phyloP scores from a whole-genome alignment of 2,329 filamentous ascomycete genomes.

The Rhynchosporium secalis region DNA sequence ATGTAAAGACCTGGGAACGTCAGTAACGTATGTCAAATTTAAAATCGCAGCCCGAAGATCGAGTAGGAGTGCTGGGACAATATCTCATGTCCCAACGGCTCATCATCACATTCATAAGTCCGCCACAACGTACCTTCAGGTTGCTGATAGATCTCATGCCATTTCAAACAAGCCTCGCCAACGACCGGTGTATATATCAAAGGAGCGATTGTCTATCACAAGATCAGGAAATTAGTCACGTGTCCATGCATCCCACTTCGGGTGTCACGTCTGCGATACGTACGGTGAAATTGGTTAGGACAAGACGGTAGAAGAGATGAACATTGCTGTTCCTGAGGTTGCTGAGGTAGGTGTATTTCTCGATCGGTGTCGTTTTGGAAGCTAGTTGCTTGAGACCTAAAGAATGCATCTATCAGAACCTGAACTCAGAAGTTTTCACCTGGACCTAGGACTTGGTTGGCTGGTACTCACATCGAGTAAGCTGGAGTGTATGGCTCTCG shows the following conservation, averaged over 20 bases:
- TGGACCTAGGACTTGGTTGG: background rate
- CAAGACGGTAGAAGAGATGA: conserved; percentile 38
- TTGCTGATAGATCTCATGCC: conserved; percentile 73
- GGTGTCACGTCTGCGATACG: conserved; percentile 5
- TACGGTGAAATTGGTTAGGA: conserved; percentile 36
- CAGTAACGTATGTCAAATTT: conserved; percentile 6
- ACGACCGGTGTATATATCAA: conserved; percentile 63
- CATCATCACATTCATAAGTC: background rate
- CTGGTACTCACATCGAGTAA: conserved; percentile 32
- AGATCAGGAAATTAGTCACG: conserved; percentile 17
- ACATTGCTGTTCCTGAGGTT: conserved; percentile 36
- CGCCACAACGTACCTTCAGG: conserved; percentile 55
- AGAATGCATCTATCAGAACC: background rate
- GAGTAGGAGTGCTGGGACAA: background rate
- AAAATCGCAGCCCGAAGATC: background rate
- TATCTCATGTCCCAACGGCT: background rate
- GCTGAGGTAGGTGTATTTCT: conserved; percentile 39
- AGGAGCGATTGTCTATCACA: conserved; percentile 46
- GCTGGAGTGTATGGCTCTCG: conserved; percentile 35
- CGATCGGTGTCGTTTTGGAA: conserved; percentile 35
- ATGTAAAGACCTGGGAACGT: conserved; percentile 58
- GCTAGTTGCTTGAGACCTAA: conserved; percentile 37
- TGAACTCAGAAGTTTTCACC: too few relatives aligned
- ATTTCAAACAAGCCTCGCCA: conserved; percentile 71
- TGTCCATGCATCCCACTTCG: conserved; percentile 1